phyloP scores from a whole-genome alignment of 1,284 basidiomycete genomes.

The Hemileia vastatrix region DNA sequence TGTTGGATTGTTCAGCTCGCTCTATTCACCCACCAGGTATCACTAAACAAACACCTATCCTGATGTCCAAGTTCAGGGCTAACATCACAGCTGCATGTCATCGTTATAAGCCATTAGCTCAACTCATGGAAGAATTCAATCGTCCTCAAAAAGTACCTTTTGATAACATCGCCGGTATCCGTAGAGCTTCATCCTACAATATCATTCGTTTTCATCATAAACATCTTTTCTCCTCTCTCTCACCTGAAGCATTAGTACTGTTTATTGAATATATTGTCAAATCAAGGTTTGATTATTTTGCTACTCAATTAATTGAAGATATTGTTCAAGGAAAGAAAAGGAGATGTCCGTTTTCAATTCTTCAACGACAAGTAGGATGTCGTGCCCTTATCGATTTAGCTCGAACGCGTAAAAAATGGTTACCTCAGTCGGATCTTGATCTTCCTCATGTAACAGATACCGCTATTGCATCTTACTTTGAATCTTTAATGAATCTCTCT shows the following conservation, averaged over 20 bases:
- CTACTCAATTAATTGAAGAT: constrained; percentile 2
- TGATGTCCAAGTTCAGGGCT: too few relatives aligned
- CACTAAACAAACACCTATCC: too few relatives aligned
- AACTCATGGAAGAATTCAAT: too few relatives aligned
- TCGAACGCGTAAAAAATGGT: constrained; percentile 10
- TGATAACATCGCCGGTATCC: too few relatives aligned
- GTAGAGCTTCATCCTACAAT: too few relatives aligned
- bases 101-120: too few relatives aligned
- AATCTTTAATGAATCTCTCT: not conserved
- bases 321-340: too few relatives aligned
- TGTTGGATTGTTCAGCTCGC: too few relatives aligned
- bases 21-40: too few relatives aligned
- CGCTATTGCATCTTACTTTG: constrained; percentile 10
- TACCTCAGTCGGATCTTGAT: not conserved
- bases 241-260: not conserved
- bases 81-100: too few relatives aligned
- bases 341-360: not conserved
- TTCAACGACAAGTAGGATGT: constrained; percentile 3
- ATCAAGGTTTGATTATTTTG: constrained; percentile 12
- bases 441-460: constrained; percentile 6
- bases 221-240: not conserved
- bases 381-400: constrained; percentile 4
- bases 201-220: not conserved
- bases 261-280: constrained; percentile 12
- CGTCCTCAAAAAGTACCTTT: too few relatives aligned